Percentiles rank a stretch among this genome's conserved stretches.
These are phyloP conservation scores for Coemansia sp. DNA, from an alignment of 192 early-diverging fungal species.

Conservation along the genomic window DNA sequence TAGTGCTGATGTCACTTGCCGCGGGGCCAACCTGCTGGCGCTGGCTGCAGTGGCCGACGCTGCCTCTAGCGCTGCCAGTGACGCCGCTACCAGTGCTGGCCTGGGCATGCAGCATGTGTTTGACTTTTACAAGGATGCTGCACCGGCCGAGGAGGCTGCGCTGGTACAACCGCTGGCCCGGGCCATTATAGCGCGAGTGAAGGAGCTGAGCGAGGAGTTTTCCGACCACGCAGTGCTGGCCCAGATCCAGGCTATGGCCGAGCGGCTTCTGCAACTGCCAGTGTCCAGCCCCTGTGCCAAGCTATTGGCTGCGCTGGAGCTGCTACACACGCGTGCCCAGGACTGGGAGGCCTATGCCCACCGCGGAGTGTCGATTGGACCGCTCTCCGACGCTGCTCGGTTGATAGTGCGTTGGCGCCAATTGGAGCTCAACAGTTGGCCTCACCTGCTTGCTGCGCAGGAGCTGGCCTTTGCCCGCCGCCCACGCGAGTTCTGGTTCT, in stretches of 20 bases:
- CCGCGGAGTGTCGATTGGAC: slow-evolving; percentile 71
- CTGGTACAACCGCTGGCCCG: slow-evolving; percentile 61
- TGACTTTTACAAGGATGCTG: slow-evolving; percentile 88
- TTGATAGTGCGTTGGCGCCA: slow-evolving; percentile 91
- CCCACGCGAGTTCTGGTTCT: slow-evolving; percentile 87
- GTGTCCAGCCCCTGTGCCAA: slow-evolving; percentile 84
- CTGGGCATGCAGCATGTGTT: slow-evolving; percentile 52
- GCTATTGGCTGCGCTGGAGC: slow-evolving; percentile 84
- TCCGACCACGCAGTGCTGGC: slow-evolving; percentile 86
- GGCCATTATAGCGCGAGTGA: slow-evolving; percentile 58
- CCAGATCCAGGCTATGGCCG: slow-evolving; percentile 64
- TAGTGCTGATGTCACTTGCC: slow-evolving; percentile 13
- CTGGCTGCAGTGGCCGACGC: slow-evolving; percentile 30
- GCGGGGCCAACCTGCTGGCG: slow-evolving; percentile 31
- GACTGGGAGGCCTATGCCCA: slow-evolving; percentile 94
- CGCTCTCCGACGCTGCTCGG: slow-evolving; percentile 61
- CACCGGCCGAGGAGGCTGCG: slow-evolving; percentile 71
- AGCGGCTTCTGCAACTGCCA: slow-evolving; percentile 63
- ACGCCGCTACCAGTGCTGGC: slow-evolving; percentile 1
- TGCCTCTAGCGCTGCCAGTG: not conserved
- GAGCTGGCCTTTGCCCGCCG: slow-evolving; percentile 63
- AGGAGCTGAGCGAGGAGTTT: slow-evolving; percentile 74
- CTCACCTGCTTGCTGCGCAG: slow-evolving; percentile 78
- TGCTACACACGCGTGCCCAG: slow-evolving; percentile 81
- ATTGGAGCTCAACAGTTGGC: slow-evolving; percentile 87